phyloP scores from a whole-genome alignment of 129 eudicot species.

The Smallanthus sonchifolius region DNA sequence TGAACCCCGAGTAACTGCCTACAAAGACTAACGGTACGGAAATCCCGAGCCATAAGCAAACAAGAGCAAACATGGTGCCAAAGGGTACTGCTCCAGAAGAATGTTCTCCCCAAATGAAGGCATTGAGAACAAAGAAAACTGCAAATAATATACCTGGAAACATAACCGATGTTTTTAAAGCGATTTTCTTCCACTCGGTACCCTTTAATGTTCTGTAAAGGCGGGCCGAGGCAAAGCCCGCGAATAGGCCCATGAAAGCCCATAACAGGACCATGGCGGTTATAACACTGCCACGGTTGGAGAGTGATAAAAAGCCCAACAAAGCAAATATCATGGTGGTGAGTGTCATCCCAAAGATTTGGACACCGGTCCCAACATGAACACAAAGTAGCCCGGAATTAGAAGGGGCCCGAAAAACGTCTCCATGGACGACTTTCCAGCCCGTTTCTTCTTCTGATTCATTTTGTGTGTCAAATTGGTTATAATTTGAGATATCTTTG shows the following conservation, averaged over 20 bases:
- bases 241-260: slow-evolving; percentile 42
- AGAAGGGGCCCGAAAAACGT: slow-evolving; percentile 62
- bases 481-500: slow-evolving; percentile 67
- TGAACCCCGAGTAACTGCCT: slow-evolving; percentile 73
- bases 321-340: slow-evolving; percentile 77
- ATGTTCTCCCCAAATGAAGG: slow-evolving; percentile 73
- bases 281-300: slow-evolving; percentile 72
- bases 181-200: slow-evolving; percentile 29
- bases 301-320: slow-evolving; percentile 71
- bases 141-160: slow-evolving; percentile 69
- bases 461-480: slow-evolving; percentile 56
- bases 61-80: slow-evolving; percentile 68
- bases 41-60: slow-evolving; percentile 74
- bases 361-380: slow-evolving; percentile 74
- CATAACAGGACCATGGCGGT: slow-evolving; percentile 34
- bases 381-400: slow-evolving; percentile 63
- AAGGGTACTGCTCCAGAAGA: slow-evolving; percentile 72
- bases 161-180: slow-evolving; percentile 52
- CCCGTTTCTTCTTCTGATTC: slow-evolving; percentile 55
- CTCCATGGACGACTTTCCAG: slow-evolving; percentile 87
- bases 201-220: slow-evolving; percentile 66
- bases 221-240: slow-evolving; percentile 33
- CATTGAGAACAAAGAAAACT: slow-evolving; percentile 58
- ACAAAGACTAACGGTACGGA: slow-evolving; percentile 75
- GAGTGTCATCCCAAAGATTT: slow-evolving; percentile 71